A percentile compares a stretch with the other conserved stretches of the same genome.
Evolutionary conservation across 441 rosid species (phyloP).

Genomic region (Theobroma grandiflorum): DNA sequence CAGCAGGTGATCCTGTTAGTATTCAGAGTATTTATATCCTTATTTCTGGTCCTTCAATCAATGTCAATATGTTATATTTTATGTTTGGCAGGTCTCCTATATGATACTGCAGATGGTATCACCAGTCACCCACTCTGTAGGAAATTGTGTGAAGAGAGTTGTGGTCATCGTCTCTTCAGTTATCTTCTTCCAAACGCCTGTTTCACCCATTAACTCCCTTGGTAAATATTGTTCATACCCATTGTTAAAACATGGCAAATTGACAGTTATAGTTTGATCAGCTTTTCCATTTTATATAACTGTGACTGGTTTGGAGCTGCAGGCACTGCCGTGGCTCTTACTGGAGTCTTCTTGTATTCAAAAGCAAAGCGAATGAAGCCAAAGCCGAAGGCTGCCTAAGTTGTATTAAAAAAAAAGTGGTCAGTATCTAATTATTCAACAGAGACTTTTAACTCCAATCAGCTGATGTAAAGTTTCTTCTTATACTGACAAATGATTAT

Average conservation of each 20-base stretch:
- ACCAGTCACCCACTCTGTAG: constrained; percentile 72
- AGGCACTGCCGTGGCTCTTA: constrained; percentile 68
- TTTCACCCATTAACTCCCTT: constrained; percentile 54
- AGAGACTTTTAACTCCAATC: not conserved
- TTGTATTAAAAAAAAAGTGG: not conserved
- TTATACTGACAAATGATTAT: not conserved
- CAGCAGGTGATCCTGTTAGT: constrained; percentile 53
- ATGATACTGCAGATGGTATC: constrained; percentile 67
- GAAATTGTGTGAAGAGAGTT: constrained; percentile 70
- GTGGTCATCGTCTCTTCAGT: constrained; percentile 65
- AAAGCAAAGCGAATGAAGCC: constrained; percentile 50
- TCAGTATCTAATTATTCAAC: not conserved
- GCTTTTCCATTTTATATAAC: not conserved
- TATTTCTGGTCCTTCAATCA: not conserved
- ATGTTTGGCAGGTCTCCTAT: constrained; percentile 57
- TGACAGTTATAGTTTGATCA: not conserved
- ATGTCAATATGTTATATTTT: not conserved
- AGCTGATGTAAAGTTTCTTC: not conserved
- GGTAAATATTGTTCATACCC: constrained; percentile 39
- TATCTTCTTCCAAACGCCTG: constrained; percentile 59
- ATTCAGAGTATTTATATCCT: not conserved
- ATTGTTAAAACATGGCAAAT: not conserved
- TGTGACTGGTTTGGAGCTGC: constrained; percentile 15
- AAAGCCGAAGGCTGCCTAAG: constrained; percentile 42
- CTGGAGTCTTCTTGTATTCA: constrained; percentile 68